Evolutionary conservation across 2,329 filamentous ascomycete genomes (phyloP), one percentile per base, ranked within the genome.

Genomic region (Camillea tinctor): DNA sequence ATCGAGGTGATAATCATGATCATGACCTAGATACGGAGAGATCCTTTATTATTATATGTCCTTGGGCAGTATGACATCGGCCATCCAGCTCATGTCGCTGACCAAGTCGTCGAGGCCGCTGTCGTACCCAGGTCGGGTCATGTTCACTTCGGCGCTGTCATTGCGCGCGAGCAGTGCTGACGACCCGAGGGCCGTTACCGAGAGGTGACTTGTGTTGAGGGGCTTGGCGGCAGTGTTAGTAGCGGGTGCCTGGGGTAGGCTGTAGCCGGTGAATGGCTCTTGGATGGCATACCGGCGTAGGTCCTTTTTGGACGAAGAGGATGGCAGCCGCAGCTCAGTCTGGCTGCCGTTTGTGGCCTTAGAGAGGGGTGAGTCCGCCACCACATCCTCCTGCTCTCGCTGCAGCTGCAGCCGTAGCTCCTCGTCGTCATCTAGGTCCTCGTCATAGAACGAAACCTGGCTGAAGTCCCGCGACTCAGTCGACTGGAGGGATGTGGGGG

Each of bases 81-180:
- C 79, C 70, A 85, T 81, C 81, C 82, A 84, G 57, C 79, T 76
- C 61, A 84, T 72, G 68, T 85, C 83, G 55, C 60, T 73, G 6
- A 75, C 69, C 7, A 79, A 62, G 26, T 76, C 73, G 4, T 74
- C 72, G 11, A 77, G 60, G n/a, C 74, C 70, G 6, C 70, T 67
- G 54, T 74, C 72, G 15, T 73, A 67, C 11, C 69, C 70, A 13
- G 69, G 68, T 20, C 70, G 71, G 23, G 59, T 63, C 22, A 72
- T 69, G 50, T 73, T 65, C 17, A 71, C 59, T 13, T 63, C 66
- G n/a, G 64, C 66, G n/a, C n/a, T n/a, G 11, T 68, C 70, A 30
- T 63, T 65, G 24, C 68, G 65, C 3, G 73, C 69, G 5, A 74
- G 64, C 8, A 76, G 56, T 0, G 68, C 70, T 1, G 75, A 68